A percentile compares a stretch with the other conserved stretches of the same genome.
Evolutionary conservation across 192 early-diverging fungal species (phyloP).

Genomic region (Backusella sp.): DNA sequence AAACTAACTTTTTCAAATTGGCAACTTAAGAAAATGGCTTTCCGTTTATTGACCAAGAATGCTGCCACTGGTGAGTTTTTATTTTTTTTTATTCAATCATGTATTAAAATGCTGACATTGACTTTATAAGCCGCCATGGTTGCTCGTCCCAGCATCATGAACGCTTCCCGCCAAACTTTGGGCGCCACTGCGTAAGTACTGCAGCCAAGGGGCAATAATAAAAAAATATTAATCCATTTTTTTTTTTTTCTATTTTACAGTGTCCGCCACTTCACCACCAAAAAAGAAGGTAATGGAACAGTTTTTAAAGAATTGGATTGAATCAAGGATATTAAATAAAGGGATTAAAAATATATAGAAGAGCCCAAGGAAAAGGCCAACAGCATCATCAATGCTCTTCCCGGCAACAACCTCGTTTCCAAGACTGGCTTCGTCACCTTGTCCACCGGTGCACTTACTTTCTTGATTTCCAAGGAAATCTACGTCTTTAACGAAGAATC

Average conservation of each 20-base stretch:
- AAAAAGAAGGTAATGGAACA: slow-evolving; percentile 15
- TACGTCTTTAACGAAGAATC: slow-evolving; percentile 96
- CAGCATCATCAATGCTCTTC: slow-evolving; percentile 92
- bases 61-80: slow-evolving; percentile 30
- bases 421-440: slow-evolving; percentile 91
- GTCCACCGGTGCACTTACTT: slow-evolving; percentile 82
- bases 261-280: slow-evolving; percentile 27
- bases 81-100: neutral
- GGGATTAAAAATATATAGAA: slow-evolving; percentile 24
- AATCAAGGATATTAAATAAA: neutral
- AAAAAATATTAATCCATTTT: neutral
- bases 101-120: neutral
- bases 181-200: slow-evolving; percentile 29
- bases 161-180: slow-evolving; percentile 29
- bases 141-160: slow-evolving; percentile 32
- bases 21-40: slow-evolving; percentile 26
- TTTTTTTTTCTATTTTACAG: neutral
- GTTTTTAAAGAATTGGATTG: neutral
- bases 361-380: slow-evolving; percentile 84
- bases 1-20: neutral
- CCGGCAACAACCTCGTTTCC: slow-evolving; percentile 83
- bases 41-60: slow-evolving; percentile 37
- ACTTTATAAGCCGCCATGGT: slow-evolving; percentile 16
- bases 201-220: neutral
- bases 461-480: slow-evolving; percentile 95